These are phyloP conservation scores for Pythium scleroteichum DNA, from an alignment of 352 stramenopile genomes.

Conservation along the genomic window DNA sequence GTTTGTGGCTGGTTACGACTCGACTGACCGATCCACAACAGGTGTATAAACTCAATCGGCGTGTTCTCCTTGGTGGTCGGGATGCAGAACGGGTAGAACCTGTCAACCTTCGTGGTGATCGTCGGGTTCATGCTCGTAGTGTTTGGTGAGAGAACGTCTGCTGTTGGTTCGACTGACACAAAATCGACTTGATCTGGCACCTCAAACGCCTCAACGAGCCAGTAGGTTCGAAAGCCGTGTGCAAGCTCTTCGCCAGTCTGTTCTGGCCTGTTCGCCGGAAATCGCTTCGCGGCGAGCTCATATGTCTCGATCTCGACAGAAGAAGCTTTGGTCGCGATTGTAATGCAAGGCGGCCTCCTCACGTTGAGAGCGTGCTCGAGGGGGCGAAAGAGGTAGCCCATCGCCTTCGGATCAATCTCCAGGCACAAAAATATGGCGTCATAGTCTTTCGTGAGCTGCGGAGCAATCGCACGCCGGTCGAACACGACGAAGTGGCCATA, in stretches of 20 bases:
- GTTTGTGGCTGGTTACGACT: constrained; percentile 91
- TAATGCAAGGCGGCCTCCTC: constrained; percentile 82
- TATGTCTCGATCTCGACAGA: constrained; percentile 27
- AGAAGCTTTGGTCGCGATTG: constrained; percentile 45
- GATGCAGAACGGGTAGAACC: constrained; percentile 92
- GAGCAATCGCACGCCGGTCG: constrained; percentile 65
- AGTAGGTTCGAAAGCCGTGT: constrained; percentile 90
- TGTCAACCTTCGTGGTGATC: constrained; percentile 84
- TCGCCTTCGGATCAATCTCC: constrained; percentile 39
- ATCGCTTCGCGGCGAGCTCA: constrained; percentile 32
- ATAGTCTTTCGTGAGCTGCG: constrained; percentile 43
- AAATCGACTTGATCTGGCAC: constrained; percentile 48
- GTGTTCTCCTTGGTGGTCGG: constrained; percentile 91
- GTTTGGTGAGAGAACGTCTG: constrained; percentile 86
- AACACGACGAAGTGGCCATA: constrained; percentile 92
- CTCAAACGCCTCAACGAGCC: constrained; percentile 58
- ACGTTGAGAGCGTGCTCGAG: constrained; percentile 91
- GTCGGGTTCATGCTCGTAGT: constrained; percentile 78
- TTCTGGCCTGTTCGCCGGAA: constrained; percentile 82
- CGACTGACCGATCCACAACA: constrained; percentile 88
- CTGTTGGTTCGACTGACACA: constrained; percentile 72
- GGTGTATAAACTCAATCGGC: constrained; percentile 91
- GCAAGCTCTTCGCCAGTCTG: constrained; percentile 90
- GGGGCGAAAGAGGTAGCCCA: constrained; percentile 62
- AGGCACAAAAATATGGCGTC: constrained; percentile 51